Evolutionary conservation across 176 grass and related monocot genomes (phyloP), one percentile per base, ranked within the genome.

Genomic region (Alopecurus myosuroides): DNA sequence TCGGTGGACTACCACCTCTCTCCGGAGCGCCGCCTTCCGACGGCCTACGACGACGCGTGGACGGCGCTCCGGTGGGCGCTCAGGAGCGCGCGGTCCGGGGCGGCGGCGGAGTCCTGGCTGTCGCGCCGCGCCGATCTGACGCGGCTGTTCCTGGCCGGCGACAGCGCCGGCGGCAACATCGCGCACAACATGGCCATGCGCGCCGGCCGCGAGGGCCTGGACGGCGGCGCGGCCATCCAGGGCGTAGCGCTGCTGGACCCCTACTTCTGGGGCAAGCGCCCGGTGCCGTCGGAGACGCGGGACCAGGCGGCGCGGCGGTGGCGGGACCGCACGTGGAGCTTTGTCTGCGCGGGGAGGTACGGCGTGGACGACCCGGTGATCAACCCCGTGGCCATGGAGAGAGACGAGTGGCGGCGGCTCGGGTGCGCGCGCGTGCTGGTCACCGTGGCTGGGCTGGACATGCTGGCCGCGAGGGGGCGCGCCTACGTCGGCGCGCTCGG

Each of bases 91-190:
- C 77, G 51, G 20, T 8, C 72, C 22, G 83, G 79, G 45, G 30
- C 70, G 3, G 88, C 71, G 28, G 28, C 71, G 11, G 91, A 94
- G 18, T 79, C 92, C 11, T 89, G 86, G 92, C 76, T 94, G 68
- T 55, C 82, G 23, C 57, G 84, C 22, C 86, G 74, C 62, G 92
- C 58, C 35, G 86, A 94, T 53, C 20, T 51, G 23, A 4, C 73
- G 41, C 55, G 77, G 20, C 72, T 94, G 23, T 90, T 90, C 87
- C 9, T 94, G 12, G 90, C 23, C 20, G 90, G 93, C 9, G 90
- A 92, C 81, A 94, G 93, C 55, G 88, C 90, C 18, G 93, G 90
- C 11, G 90, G 89, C 76, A 94, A 89, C 90, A 90, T 92, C 53
- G 90, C 81, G 37, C 93, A 92, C 90, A 86, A 90, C 81, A 57